Conservation (phyloP, 2,329 filamentous ascomycete species). For the Fusarium brachygibbosum region DNA sequence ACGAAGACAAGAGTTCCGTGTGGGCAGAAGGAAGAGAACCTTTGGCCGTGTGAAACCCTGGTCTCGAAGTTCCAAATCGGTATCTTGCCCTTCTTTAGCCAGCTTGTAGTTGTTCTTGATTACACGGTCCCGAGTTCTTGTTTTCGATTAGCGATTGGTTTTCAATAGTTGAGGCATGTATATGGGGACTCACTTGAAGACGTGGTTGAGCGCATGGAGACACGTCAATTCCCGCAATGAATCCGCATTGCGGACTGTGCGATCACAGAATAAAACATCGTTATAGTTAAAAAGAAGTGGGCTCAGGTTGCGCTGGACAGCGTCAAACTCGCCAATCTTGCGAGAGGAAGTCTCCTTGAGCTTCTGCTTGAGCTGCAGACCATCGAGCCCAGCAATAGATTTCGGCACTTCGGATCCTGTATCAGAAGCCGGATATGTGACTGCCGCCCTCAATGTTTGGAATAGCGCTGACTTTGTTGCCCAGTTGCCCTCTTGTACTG, state of each 20-base stretch:
- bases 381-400: conserved; percentile 57
- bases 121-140: conserved; percentile 84
- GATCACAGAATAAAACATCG: conserved; percentile 82
- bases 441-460: conserved; percentile 63
- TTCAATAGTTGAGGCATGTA: background rate
- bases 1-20: conserved; percentile 84
- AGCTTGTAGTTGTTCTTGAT: conserved; percentile 92
- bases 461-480: conserved; percentile 61
- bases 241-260: conserved; percentile 76
- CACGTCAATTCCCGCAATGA: conserved; percentile 79
- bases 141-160: conserved; percentile 29
- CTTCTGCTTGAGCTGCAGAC: conserved; percentile 77
- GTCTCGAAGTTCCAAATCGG: conserved; percentile 83
- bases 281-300: conserved; percentile 84
- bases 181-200: conserved; percentile 76
- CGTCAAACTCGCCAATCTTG: conserved; percentile 69
- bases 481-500: conserved; percentile 66
- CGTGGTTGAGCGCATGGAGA: conserved; percentile 89
- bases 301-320: conserved; percentile 74
- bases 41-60: conserved; percentile 97
- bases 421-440: conserved; percentile 61
- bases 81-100: conserved; percentile 72
- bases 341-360: conserved; percentile 68
- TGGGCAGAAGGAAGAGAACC: conserved; percentile 90
- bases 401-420: conserved; percentile 50